These are phyloP conservation scores for Ceratobasidium sp. DNA, from an alignment of 1,284 basidiomycete genomes.

Conservation along the genomic window DNA sequence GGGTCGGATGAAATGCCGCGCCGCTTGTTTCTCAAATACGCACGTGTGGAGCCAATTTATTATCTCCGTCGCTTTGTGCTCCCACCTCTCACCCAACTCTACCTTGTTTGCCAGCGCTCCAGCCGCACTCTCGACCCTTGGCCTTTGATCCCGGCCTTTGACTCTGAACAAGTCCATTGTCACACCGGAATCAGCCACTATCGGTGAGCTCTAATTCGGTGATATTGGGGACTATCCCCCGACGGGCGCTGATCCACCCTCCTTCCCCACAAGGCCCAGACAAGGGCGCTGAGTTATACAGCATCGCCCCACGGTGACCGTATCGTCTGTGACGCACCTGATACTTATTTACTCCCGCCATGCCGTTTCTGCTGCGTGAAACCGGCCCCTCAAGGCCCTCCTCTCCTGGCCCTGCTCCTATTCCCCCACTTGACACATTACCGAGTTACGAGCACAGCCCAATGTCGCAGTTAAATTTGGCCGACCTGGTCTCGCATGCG, in stretches of 20 bases:
- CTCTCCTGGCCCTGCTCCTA: constrained; percentile 18
- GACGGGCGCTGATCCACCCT: constrained; percentile 30
- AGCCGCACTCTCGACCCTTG: background rate
- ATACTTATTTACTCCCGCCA: background rate
- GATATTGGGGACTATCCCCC: constrained; percentile 2
- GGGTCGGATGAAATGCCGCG: constrained; percentile 29
- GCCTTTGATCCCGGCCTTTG: background rate
- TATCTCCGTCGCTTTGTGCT: background rate
- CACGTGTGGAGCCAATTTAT: constrained; percentile 1
- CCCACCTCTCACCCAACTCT: constrained; percentile 2
- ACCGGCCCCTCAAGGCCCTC: constrained; percentile 21
- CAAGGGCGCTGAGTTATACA: background rate
- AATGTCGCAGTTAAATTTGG: constrained; percentile 21
- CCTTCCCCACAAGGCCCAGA: constrained; percentile 22
- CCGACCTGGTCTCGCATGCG: constrained; percentile 17
- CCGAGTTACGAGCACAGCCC: constrained; percentile 37
- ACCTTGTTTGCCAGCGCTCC: too few relatives aligned
- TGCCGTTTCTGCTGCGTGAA: constrained; percentile 38
- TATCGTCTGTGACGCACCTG: constrained; percentile 28
- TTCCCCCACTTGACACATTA: constrained; percentile 7
- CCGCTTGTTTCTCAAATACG: constrained; percentile 25
- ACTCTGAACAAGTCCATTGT: background rate
- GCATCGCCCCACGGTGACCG: constrained; percentile 42
- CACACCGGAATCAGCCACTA: background rate
- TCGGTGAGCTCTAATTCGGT: constrained; percentile 6